A percentile compares a stretch with the other conserved stretches of the same genome.
Conservation (phyloP, 768 basidiomycete genomes). For the Russula emetica region DNA sequence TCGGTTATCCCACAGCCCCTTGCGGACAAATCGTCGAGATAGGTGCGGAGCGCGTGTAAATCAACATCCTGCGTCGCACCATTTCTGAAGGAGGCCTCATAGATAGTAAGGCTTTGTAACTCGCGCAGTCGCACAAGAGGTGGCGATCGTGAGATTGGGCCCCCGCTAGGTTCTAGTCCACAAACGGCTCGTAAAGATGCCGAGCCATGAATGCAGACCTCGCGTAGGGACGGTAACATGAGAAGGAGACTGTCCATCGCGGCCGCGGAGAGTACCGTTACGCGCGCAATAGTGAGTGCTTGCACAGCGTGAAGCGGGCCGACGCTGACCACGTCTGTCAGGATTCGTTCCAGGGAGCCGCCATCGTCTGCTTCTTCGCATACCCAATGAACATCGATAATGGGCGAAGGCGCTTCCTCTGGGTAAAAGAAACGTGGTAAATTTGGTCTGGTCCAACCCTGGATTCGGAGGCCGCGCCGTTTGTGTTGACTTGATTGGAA, state of each 20-base stretch:
- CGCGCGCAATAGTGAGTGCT: constrained; percentile 24
- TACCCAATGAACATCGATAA: constrained; percentile 24
- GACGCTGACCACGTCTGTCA: constrained; percentile 16
- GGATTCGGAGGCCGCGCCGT: constrained; percentile 21
- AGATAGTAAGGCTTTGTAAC: constrained; percentile 19
- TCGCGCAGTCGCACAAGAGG: constrained; percentile 17
- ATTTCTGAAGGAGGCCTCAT: constrained; percentile 24
- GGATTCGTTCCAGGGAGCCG: constrained; percentile 16
- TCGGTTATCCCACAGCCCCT: constrained; percentile 8
- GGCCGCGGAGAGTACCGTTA: constrained; percentile 13
- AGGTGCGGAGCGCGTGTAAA: constrained; percentile 18
- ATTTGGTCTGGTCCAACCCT: constrained; percentile 15
- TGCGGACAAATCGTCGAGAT: constrained; percentile 9
- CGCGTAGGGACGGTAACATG: constrained; percentile 19
- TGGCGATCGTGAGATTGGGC: constrained; percentile 3
- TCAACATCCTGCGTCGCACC: constrained; percentile 7
- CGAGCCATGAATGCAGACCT: constrained; percentile 27
- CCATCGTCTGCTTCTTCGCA: constrained; percentile 24
- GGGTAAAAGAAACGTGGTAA: constrained; percentile 22
- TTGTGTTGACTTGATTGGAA: constrained; percentile 13
- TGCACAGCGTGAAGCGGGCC: constrained; percentile 24
- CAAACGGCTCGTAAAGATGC: constrained; percentile 23
- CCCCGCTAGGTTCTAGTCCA: constrained; percentile 9
- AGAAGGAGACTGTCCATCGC: constrained; percentile 19
- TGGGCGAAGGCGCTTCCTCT: constrained; percentile 14